Conservation (phyloP, 2,329 filamentous ascomycete species). For the Colletotrichum eleusines region DNA sequence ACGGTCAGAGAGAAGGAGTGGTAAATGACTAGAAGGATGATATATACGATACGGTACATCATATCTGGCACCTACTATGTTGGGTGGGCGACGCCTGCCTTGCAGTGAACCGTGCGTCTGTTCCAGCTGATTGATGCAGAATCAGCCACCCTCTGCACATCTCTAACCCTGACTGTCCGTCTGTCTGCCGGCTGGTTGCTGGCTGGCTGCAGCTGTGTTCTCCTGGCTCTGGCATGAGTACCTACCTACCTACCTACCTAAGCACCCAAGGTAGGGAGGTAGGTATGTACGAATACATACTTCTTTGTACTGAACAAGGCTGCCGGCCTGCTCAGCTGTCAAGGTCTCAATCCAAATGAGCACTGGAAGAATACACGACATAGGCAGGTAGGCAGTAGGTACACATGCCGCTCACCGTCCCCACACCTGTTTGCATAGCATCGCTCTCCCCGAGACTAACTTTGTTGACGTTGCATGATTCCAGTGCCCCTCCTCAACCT, state of each 20-base stretch:
- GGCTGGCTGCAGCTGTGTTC: neutral
- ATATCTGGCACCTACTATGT: too few species aligned
- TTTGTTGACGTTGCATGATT: neutral
- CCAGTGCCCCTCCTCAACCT: neutral
- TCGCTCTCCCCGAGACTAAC: neutral
- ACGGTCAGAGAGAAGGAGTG: too few species aligned
- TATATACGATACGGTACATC: too few species aligned
- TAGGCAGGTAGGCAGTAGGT: too few species aligned
- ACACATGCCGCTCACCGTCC: neutral
- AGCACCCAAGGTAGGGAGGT: too few species aligned
- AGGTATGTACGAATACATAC: too few species aligned
- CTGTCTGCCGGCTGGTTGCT: too few species aligned
- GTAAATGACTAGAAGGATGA: too few species aligned
- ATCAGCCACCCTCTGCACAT: slow-evolving; percentile 12
- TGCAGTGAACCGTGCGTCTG: slow-evolving; percentile 18
- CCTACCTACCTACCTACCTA: too few species aligned
- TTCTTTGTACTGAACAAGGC: neutral
- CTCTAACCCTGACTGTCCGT: neutral
- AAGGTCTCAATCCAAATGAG: neutral
- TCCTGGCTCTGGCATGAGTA: neutral
- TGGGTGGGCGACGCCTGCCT: too few species aligned
- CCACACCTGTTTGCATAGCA: neutral
- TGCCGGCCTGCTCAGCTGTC: neutral
- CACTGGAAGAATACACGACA: neutral
- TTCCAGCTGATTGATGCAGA: slow-evolving; percentile 38